Evolutionary conservation across 192 early-diverging fungal species (phyloP).

Genomic region (Chytriomyces confervae): DNA sequence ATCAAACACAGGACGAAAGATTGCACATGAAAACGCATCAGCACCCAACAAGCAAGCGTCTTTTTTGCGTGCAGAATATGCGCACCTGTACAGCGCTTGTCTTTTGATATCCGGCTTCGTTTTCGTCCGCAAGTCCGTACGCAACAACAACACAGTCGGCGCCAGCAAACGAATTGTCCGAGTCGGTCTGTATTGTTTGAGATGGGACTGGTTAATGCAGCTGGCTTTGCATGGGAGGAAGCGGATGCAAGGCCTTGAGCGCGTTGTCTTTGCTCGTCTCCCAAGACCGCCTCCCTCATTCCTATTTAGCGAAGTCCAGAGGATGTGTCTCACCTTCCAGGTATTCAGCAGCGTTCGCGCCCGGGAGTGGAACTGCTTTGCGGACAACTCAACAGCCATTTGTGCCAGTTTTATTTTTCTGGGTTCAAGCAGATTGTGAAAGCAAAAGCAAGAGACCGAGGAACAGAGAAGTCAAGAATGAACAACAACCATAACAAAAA

Average conservation of each 20-base stretch:
- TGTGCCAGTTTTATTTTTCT: neutral
- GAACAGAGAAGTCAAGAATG: no score
- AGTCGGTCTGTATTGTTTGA: neutral
- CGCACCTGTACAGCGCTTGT: conserved; percentile 60
- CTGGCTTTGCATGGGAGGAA: neutral
- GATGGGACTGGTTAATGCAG: neutral
- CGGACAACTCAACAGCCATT: conserved; percentile 17
- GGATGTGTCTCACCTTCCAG: neutral
- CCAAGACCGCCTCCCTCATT: neutral
- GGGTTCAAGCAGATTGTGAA: neutral
- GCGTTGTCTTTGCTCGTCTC: neutral
- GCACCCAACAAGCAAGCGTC: neutral
- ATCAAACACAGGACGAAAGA: conserved; percentile 27
- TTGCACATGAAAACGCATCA: neutral
- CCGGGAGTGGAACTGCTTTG: conserved; percentile 28
- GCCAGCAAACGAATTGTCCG: conserved; percentile 21
- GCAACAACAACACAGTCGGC: conserved; percentile 22
- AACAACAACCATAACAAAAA: neutral
- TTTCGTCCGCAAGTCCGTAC: conserved; percentile 51
- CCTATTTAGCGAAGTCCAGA: neutral
- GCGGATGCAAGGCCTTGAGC: neutral
- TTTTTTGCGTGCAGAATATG: conserved; percentile 38
- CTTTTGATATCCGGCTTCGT: conserved; percentile 76
- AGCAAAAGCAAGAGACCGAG: neutral
- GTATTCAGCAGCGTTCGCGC: conserved; percentile 14